Evolutionary conservation across 805 yeast genomes (phyloP), one percentile per base, ranked within the genome.

Genomic region (Kuraishia capsulata): DNA sequence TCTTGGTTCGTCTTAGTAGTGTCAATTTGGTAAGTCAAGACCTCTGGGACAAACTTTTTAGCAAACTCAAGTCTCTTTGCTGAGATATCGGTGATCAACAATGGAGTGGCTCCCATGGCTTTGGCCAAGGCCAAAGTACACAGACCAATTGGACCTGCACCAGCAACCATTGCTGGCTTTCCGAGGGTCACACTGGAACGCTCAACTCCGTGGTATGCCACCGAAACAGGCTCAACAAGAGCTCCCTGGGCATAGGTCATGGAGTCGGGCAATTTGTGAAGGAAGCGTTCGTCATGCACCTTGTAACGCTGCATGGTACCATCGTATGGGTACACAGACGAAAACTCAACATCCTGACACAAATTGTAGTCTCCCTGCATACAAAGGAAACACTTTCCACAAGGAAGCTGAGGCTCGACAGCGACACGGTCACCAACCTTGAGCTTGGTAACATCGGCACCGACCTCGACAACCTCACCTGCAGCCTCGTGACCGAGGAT

Each of bases 111-210:
- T 19, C 80, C 80, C 2, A 69, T 61, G 11, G 76, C 77, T 25
- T 64, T 59, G 9, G 76, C 76, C 35, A 71, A 51, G 3, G 65
- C 44, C 36, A 75, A 62, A 20, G 73, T 54, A 30, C 69, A 63
- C 24, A 73, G 53, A 13, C 80, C 80, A 45, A 74, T 74, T n/a
- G 80, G 79, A 18, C 80, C 79, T 14, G 78, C 77, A 38, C 81
- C 81, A 31, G 69, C 62, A 38, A 74, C 58, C 34, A 69, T 50
- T 10, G 61, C 62, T 19, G 73, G 71, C 44, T 66, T 67, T 37
- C 78, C 78, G n/a, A 71, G 49, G 39, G 56, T 57, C 19, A 73
- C 45, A 19, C 64, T 63, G 2, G 75, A 64, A 46, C 67, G 58
- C 49, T 65, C 67, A 35, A 73, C 53, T 20, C 76, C 80, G 38